Conservation (phyloP, 176 grass and related monocot genomes). For the Paspalum notatum region DNA sequence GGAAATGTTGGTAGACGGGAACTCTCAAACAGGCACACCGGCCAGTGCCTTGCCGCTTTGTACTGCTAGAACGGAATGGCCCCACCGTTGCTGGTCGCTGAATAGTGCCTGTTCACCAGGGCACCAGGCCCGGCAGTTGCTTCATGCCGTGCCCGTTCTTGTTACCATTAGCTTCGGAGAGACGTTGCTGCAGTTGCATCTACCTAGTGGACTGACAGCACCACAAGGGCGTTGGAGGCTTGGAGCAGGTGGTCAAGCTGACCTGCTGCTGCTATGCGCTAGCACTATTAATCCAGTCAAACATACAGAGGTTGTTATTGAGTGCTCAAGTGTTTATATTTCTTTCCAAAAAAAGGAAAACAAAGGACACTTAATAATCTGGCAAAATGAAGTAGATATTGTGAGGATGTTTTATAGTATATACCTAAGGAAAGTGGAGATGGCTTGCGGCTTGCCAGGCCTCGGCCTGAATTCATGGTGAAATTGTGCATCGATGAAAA, state of each 20-base stretch:
- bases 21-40: neutral
- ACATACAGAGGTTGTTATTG: neutral
- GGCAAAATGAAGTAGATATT: neutral
- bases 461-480: conserved; percentile 94
- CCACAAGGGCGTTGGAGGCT: neutral
- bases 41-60: neutral
- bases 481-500: conserved; percentile 81
- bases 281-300: conserved; percentile 75
- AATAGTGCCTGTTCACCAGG: conserved; percentile 47
- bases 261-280: conserved; percentile 52
- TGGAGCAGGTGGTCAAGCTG: conserved; percentile 65
- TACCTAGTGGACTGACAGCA: neutral
- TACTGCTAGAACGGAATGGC: conserved; percentile 58
- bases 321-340: neutral
- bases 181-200: neutral
- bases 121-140: too few relatives aligned
- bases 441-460: conserved; percentile 64
- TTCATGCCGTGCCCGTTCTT: conserved; percentile 56
- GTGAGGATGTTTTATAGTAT: conserved; percentile 3
- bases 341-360: neutral
- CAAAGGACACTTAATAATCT: neutral
- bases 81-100: conserved; percentile 53
- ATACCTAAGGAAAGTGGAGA: conserved; percentile 91
- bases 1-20: neutral
- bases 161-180: neutral